A percentile compares a stretch with the other conserved stretches of the same genome.
Conservation (phyloP, 1,139 yeast species). For the Suhomyces guaymorum region DNA sequence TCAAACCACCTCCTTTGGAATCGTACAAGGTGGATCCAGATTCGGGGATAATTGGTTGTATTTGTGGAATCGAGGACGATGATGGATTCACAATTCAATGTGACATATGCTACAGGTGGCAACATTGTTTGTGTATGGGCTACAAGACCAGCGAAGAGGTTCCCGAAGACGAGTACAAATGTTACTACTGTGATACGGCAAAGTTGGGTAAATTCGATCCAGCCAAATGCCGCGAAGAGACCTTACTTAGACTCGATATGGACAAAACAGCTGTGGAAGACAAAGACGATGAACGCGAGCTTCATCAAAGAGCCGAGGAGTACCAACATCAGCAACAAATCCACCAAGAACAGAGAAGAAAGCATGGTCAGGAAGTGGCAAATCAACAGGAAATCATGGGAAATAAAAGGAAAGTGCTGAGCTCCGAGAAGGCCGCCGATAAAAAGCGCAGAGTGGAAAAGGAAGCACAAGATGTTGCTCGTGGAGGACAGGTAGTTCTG, state of each 20-base stretch:
- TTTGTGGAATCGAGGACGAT: slow-evolving; percentile 86
- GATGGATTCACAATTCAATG: slow-evolving; percentile 96
- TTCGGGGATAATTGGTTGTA: slow-evolving; percentile 84
- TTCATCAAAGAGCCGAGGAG: slow-evolving; percentile 5
- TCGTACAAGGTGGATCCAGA: slow-evolving; percentile 72
- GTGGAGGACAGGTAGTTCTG: too few species aligned
- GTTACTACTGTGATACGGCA: slow-evolving; percentile 71
- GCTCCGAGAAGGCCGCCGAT: slow-evolving; percentile 27
- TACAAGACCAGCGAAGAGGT: slow-evolving; percentile 70
- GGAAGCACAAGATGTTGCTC: too few species aligned
- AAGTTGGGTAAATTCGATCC: slow-evolving; percentile 55
- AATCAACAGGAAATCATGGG: slow-evolving; percentile 3
- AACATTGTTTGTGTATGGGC: slow-evolving; percentile 87
- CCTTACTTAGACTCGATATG: slow-evolving; percentile 34
- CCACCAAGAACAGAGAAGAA: slow-evolving; percentile 11
- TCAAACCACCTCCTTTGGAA: slow-evolving; percentile 32
- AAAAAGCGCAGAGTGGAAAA: slow-evolving; percentile 24
- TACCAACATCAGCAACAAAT: slow-evolving; percentile 11
- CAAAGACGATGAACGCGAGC: slow-evolving; percentile 4
- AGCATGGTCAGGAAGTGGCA: slow-evolving; percentile 10
- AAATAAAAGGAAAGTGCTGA: slow-evolving; percentile 33
- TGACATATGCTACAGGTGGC: slow-evolving; percentile 91
- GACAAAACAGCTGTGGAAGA: slow-evolving; percentile 12
- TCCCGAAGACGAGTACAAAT: slow-evolving; percentile 76
- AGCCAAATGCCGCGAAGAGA: slow-evolving; percentile 34